Conservation (phyloP, 2,329 filamentous ascomycete species). For the Didymella arachidicola region DNA sequence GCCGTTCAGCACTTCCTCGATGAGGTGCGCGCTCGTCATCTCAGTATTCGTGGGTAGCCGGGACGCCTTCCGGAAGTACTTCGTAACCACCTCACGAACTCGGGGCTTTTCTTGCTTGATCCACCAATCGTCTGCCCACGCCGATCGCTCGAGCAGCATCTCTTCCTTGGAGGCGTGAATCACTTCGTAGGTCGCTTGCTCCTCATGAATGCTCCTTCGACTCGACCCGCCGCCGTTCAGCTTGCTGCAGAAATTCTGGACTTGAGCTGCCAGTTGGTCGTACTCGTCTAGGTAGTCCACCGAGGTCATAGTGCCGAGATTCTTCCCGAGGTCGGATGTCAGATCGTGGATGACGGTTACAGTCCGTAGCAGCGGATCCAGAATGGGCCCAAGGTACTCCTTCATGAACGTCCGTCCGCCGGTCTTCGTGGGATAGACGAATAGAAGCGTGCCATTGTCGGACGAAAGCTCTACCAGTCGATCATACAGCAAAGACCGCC, state of each 20-base stretch:
- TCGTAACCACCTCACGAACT: conserved; percentile 60
- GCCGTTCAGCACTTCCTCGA: conserved; percentile 66
- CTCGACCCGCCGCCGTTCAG: conserved; percentile 43
- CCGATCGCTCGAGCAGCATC: conserved; percentile 59
- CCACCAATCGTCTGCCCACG: conserved; percentile 69
- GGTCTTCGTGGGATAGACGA: conserved; percentile 68
- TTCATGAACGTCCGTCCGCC: conserved; percentile 66
- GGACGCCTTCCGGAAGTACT: conserved; percentile 55
- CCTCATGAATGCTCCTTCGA: conserved; percentile 38
- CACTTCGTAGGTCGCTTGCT: conserved; percentile 53
- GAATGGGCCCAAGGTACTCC: conserved; percentile 66
- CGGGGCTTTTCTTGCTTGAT: conserved; percentile 69
- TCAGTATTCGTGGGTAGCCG: conserved; percentile 54
- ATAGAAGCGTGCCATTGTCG: conserved; percentile 64
- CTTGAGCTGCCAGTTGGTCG: conserved; percentile 54
- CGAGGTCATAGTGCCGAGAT: conserved; percentile 62
- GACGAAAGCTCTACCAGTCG: conserved; percentile 67
- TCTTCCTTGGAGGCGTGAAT: conserved; percentile 61
- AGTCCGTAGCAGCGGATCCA: conserved; percentile 67
- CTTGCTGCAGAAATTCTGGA: conserved; percentile 41
- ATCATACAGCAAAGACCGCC: conserved; percentile 65
- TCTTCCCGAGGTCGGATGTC: conserved; percentile 63
- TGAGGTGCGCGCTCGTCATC: conserved; percentile 62
- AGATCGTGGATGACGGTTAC: conserved; percentile 67
- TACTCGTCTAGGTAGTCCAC: conserved; percentile 64